A percentile compares a stretch with the other conserved stretches of the same genome.
Evolutionary conservation across 805 yeast genomes (phyloP).

Genomic region (Yamadazyma philogaea): DNA sequence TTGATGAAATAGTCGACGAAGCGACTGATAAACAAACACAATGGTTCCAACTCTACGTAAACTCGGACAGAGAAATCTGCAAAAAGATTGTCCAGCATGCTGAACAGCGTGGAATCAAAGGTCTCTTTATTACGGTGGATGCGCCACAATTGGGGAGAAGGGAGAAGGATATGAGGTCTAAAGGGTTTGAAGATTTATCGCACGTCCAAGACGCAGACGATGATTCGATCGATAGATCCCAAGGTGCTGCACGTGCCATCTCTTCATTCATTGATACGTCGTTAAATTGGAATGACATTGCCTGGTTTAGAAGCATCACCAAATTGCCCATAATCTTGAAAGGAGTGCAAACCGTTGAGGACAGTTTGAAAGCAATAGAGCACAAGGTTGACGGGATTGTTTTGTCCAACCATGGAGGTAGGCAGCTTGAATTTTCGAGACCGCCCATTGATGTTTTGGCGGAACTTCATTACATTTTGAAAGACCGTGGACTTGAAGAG

Average conservation of each 20-base stretch:
- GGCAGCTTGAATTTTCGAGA: constrained; percentile 61
- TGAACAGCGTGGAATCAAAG: constrained; percentile 71
- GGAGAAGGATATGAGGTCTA: constrained; percentile 79
- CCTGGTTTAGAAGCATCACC: constrained; percentile 40
- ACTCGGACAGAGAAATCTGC: constrained; percentile 67
- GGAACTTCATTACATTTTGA: constrained; percentile 48
- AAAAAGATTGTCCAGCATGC: constrained; percentile 64
- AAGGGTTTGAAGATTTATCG: constrained; percentile 46
- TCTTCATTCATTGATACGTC: constrained; percentile 67
- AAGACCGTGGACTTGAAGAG: constrained; percentile 37
- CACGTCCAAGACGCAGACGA: constrained; percentile 51
- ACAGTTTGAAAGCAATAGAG: constrained; percentile 55
- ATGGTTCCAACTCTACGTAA: constrained; percentile 88
- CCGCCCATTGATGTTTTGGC: constrained; percentile 62
- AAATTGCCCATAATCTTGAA: constrained; percentile 46
- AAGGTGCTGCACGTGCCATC: constrained; percentile 85
- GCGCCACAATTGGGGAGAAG: constrained; percentile 91
- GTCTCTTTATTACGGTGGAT: constrained; percentile 85
- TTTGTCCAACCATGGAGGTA: constrained; percentile 73
- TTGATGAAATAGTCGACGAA: constrained; percentile 79
- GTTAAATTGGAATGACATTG: constrained; percentile 37
- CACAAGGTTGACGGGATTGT: constrained; percentile 62
- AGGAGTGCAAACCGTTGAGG: constrained; percentile 68
- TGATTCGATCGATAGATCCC: constrained; percentile 54
- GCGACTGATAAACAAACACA: constrained; percentile 66